Conservation (phyloP, 2,329 filamentous ascomycete species). For the Arachnopeziza araneosa region DNA sequence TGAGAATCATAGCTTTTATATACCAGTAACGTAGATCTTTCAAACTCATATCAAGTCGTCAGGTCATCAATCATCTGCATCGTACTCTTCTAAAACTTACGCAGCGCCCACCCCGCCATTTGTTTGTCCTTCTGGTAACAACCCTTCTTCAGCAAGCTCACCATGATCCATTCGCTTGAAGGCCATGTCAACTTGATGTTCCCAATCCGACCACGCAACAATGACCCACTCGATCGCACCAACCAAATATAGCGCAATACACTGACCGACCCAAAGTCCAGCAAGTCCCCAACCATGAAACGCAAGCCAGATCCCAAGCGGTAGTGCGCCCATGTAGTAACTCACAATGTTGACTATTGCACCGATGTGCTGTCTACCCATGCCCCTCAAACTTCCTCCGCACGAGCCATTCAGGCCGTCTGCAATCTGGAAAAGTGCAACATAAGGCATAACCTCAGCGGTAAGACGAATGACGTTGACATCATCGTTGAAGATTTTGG, state of each 20-base stretch:
- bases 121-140: constrained; percentile 1
- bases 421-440: constrained; percentile 85
- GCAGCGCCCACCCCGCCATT: constrained; percentile 3
- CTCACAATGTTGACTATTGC: constrained; percentile 75
- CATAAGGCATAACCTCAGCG: constrained; percentile 73
- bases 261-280: constrained; percentile 80
- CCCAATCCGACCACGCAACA: constrained; percentile 73
- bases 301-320: constrained; percentile 76
- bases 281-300: constrained; percentile 80
- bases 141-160: constrained; percentile 18
- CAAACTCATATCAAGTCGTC: background rate
- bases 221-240: constrained; percentile 74
- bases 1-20: background rate
- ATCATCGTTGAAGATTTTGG: constrained; percentile 77
- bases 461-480: constrained; percentile 65
- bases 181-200: constrained; percentile 64
- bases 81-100: background rate
- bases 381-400: constrained; percentile 73
- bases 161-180: constrained; percentile 62
- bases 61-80: background rate
- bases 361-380: constrained; percentile 82
- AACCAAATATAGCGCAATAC: constrained; percentile 74
- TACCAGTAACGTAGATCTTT: background rate
- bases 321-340: constrained; percentile 78
- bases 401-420: constrained; percentile 83